A percentile compares a stretch with the other conserved stretches of the same genome.
These are phyloP conservation scores for Pythium plurisporium DNA, from an alignment of 352 stramenopile genomes.

Conservation along the genomic window DNA sequence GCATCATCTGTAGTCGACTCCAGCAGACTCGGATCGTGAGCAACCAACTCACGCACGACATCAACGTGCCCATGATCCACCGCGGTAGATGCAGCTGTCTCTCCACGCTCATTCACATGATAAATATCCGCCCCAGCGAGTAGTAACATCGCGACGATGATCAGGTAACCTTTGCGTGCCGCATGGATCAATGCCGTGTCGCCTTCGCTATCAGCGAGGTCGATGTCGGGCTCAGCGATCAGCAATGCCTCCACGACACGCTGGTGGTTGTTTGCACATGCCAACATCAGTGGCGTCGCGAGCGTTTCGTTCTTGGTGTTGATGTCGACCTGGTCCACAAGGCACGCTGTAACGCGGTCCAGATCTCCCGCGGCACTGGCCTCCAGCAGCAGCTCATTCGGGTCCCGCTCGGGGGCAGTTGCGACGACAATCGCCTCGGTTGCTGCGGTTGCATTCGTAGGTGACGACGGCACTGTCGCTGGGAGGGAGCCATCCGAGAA, in stretches of 20 bases:
- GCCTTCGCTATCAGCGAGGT: neutral
- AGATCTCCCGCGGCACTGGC: neutral
- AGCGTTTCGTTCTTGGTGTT: neutral
- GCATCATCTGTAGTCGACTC: neutral
- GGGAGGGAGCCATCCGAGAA: too few species aligned
- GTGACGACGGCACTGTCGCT: neutral
- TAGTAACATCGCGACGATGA: neutral
- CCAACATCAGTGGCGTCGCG: neutral
- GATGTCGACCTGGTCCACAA: neutral
- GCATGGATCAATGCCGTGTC: neutral
- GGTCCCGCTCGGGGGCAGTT: neutral
- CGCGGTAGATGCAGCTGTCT: neutral
- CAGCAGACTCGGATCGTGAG: neutral
- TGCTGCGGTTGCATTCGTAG: neutral
- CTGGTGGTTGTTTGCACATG: neutral
- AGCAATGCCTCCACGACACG: neutral
- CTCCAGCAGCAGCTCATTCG: neutral
- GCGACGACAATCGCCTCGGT: neutral
- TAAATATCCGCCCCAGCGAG: neutral
- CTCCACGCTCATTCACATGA: neutral
- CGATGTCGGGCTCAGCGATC: neutral
- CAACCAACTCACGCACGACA: neutral
- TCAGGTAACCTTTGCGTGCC: neutral
- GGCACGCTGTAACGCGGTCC: neutral
- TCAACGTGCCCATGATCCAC: neutral